Percentiles rank a stretch among this genome's conserved stretches.
Conservation (phyloP, 139 green algal species). For the Bryopsis sp. region DNA sequence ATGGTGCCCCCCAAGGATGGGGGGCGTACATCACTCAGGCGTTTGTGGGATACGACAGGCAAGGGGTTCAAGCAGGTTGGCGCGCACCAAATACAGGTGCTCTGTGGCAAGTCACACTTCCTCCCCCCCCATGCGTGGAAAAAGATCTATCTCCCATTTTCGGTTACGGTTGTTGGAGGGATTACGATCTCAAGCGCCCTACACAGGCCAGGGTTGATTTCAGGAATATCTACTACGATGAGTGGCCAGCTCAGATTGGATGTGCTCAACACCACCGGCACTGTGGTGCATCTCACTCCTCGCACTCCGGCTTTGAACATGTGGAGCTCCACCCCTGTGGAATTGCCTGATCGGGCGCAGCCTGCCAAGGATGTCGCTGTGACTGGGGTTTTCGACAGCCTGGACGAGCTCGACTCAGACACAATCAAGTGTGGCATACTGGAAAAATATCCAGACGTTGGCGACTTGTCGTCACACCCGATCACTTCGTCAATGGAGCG, state of each 20-base stretch:
- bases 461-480: conserved; percentile 5
- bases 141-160: conserved; percentile 5
- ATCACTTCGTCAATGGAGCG: not conserved
- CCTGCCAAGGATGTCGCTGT: too few species aligned
- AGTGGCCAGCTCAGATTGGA: not conserved
- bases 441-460: not conserved
- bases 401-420: too few species aligned
- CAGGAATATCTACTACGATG: not conserved
- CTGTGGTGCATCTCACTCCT: not conserved
- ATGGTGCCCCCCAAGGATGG: too few species aligned
- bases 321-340: too few species aligned
- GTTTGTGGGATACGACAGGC: too few species aligned
- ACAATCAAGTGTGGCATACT: too few species aligned
- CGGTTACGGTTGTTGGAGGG: not conserved
- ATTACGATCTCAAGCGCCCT: not conserved
- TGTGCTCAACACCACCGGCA: conserved; percentile 5
- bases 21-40: too few species aligned
- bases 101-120: not conserved
- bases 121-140: not conserved
- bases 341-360: too few species aligned
- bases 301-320: too few species aligned
- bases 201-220: not conserved
- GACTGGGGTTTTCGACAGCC: too few species aligned
- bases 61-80: too few species aligned
- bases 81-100: too few species aligned